These are phyloP conservation scores for Proliferodiscus dingleyae DNA, from an alignment of 2,329 filamentous ascomycete species.

Conservation along the genomic window DNA sequence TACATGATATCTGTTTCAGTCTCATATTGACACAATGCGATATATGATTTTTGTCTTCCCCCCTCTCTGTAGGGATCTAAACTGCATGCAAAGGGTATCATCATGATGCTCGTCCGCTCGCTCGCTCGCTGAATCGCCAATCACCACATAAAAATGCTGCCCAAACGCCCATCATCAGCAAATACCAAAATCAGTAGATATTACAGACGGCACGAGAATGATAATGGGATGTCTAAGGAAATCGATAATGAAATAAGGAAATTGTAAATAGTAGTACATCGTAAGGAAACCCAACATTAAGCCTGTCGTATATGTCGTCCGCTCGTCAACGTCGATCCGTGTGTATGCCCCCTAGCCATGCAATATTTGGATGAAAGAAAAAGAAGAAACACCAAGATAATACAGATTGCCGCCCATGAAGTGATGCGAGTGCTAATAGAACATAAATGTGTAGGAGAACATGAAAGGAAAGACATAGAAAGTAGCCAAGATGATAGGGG, in stretches of 20 bases:
- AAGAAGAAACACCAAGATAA: neutral
- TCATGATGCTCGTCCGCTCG: neutral
- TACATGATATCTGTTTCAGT: neutral
- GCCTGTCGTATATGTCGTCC: conserved; percentile 1
- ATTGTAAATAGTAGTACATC: neutral
- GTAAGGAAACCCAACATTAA: neutral
- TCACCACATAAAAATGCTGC: neutral
- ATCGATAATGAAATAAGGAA: neutral
- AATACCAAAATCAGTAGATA: neutral
- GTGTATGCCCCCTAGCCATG: too few species aligned
- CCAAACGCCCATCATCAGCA: neutral
- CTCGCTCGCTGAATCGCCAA: neutral
- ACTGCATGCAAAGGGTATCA: neutral
- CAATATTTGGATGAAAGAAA: too few species aligned
- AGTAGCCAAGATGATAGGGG: too few species aligned
- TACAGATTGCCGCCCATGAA: neutral
- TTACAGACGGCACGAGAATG: neutral
- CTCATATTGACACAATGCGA: neutral
- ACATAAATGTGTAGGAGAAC: neutral
- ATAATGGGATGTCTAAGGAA: neutral
- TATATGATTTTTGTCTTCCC: neutral
- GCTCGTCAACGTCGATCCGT: neutral
- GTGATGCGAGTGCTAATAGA: neutral
- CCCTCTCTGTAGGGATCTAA: neutral
- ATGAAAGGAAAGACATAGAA: neutral